Conservation (phyloP, 495 filamentous ascomycete species). For the Aspergillus bridgeri region DNA sequence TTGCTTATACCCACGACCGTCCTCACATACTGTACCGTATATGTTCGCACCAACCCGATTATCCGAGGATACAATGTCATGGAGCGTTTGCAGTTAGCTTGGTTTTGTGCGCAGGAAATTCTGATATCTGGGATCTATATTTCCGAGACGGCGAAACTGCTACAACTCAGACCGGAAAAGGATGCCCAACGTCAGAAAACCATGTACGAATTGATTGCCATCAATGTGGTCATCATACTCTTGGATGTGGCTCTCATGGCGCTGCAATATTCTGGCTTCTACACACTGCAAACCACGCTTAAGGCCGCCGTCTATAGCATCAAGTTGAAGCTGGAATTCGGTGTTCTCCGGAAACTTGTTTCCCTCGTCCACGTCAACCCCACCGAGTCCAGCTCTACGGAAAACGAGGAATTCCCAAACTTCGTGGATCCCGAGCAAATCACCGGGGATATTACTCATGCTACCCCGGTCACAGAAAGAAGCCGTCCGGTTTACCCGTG, state of each 20-base stretch:
- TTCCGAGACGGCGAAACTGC: slow-evolving; percentile 44
- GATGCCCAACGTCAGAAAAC: slow-evolving; percentile 36
- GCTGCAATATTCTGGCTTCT: slow-evolving; percentile 52
- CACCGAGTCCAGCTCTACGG: slow-evolving; percentile 33
- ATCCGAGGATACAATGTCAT: slow-evolving; percentile 50
- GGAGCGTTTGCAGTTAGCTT: slow-evolving; percentile 57
- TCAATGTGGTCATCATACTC: slow-evolving; percentile 52
- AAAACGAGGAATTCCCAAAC: slow-evolving; percentile 34
- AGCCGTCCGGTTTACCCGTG: slow-evolving; percentile 16
- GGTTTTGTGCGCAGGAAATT: slow-evolving; percentile 58
- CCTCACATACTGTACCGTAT: slow-evolving; percentile 48
- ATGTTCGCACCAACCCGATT: slow-evolving; percentile 23
- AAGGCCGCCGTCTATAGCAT: slow-evolving; percentile 59
- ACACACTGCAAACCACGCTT: slow-evolving; percentile 51
- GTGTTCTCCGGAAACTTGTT: slow-evolving; percentile 47
- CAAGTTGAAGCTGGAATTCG: slow-evolving; percentile 63
- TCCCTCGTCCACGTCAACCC: slow-evolving; percentile 29
- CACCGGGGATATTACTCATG: slow-evolving; percentile 37
- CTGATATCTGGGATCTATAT: slow-evolving; percentile 58
- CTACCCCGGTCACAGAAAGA: slow-evolving; percentile 21
- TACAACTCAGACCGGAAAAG: slow-evolving; percentile 39
- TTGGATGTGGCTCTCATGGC: slow-evolving; percentile 54
- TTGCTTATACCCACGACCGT: slow-evolving; percentile 50
- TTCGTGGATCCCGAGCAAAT: slow-evolving; percentile 40
- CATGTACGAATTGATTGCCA: slow-evolving; percentile 53